phyloP scores from a whole-genome alignment of 192 early-diverging fungal genomes.

The Coemansia sp. region DNA sequence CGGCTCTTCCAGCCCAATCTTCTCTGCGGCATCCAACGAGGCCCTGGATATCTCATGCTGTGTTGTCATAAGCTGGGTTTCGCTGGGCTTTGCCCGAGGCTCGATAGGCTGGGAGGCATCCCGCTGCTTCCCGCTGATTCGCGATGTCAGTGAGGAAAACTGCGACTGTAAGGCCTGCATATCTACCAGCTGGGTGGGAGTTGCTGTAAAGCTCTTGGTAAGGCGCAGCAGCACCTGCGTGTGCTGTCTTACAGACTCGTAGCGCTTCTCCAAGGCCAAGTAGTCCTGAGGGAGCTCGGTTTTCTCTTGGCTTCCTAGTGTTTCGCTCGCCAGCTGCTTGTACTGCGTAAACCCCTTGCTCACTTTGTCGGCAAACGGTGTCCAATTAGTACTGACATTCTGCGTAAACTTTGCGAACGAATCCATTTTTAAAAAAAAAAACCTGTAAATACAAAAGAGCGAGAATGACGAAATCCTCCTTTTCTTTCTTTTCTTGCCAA shows the following conservation, averaged over 20 bases:
- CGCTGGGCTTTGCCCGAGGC: not conserved
- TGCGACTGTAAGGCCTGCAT: slow-evolving; percentile 64
- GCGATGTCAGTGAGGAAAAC: slow-evolving; percentile 57
- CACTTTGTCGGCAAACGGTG: slow-evolving; percentile 52
- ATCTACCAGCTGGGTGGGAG: slow-evolving; percentile 67
- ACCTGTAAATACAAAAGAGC: not conserved
- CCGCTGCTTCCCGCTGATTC: slow-evolving; percentile 46
- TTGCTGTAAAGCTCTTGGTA: slow-evolving; percentile 57
- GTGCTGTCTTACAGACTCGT: slow-evolving; percentile 26
- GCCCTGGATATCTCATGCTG: slow-evolving; percentile 76
- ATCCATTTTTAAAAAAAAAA: slow-evolving; percentile 28
- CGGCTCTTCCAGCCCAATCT: slow-evolving; percentile 76
- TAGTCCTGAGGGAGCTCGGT: slow-evolving; percentile 95
- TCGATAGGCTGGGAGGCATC: slow-evolving; percentile 50
- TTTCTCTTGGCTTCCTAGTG: slow-evolving; percentile 76
- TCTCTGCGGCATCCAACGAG: slow-evolving; percentile 62
- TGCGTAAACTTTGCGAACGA: slow-evolving; percentile 53
- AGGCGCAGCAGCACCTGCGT: slow-evolving; percentile 65
- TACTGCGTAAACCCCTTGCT: slow-evolving; percentile 53
- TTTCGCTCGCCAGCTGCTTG: slow-evolving; percentile 80
- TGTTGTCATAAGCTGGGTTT: slow-evolving; percentile 57
- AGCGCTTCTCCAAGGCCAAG: slow-evolving; percentile 75
- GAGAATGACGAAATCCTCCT: not conserved
- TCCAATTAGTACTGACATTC: slow-evolving; percentile 47
- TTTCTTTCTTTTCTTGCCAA: not conserved